These are phyloP conservation scores for Patellaria atrata DNA, from an alignment of 495 filamentous ascomycete genomes.

Conservation along the genomic window DNA sequence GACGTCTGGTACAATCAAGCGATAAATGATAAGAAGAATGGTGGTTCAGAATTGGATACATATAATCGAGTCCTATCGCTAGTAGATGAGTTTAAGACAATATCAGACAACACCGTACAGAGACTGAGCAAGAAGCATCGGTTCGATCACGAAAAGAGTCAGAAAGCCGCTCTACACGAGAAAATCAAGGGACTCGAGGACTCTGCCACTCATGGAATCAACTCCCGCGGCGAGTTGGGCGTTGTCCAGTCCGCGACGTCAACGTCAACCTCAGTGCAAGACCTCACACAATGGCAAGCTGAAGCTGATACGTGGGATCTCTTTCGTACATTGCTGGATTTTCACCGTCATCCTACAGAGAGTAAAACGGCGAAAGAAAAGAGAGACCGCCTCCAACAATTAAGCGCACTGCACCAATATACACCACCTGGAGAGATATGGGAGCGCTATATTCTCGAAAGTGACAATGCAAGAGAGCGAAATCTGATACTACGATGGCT, in stretches of 20 bases:
- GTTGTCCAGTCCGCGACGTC: no score
- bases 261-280: conserved; percentile 25
- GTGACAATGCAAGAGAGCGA: conserved; percentile 58
- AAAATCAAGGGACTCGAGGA: no score
- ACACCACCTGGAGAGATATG: conserved; percentile 47
- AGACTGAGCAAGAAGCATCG: no score
- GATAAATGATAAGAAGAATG: conserved; percentile 9
- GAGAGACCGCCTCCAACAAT: conserved; percentile 33
- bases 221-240: no score
- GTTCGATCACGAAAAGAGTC: no score
- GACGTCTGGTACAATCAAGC: conserved; percentile 34
- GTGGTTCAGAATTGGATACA: conserved; percentile 9
- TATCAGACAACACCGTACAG: conserved; percentile 23
- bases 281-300: conserved; percentile 47
- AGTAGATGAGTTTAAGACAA: no score
- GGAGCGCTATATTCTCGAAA: conserved; percentile 48
- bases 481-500: conserved; percentile 71
- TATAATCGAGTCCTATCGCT: no score
- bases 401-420: conserved; percentile 36
- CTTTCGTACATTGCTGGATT: conserved; percentile 46
- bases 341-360: conserved; percentile 29
- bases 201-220: no score
- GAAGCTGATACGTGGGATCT: conserved; percentile 85
- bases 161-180: no score
- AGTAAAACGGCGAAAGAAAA: conserved; percentile 25